Base-by-base conservation (phyloP, 2,329 filamentous ascomycete species). In the Ceratocystis alfenasii region DNA sequence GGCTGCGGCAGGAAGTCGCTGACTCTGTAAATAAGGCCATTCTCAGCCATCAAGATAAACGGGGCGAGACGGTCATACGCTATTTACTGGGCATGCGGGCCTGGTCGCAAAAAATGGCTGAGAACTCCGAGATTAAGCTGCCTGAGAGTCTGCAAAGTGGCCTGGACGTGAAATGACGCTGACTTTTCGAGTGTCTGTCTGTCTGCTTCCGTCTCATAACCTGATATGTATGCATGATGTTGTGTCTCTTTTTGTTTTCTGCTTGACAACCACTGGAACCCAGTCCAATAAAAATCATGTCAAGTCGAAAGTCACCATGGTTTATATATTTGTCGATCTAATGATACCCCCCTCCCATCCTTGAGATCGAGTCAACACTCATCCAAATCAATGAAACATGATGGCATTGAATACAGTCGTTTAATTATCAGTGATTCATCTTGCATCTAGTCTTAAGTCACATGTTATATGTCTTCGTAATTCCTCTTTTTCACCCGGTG, bases 11-110 rank as follows among this genome's bases (percentile, higher is more conserved):
- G 70, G 84, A 87, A 55, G 91, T 96, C n/a, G 94, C 94, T 3
- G 86, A 87, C 68, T 83, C 83, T 70, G 94, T 99, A 65, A 99
- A 99, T 73, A 87, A 91, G 75, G 90, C 91, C 10, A 90, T 99
- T 64, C 78, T 97, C 30, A 80, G 83, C 66, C 85, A 82, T 63
- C 87, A 92, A 73, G 87, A 87, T 25, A 80, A 85, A 70, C 81
- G 86, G 68, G 84, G 87, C 68, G 90, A 96, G 74, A 88, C 92
- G 12, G 88, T 89, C 30, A 89, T 99, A 69, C 83, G 88, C 66
- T 84, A 88, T 69, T 80, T 99, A 2, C 86, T 96, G 50, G 87
- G 87, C 72, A 82, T 95, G 73, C 84, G 93, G 66, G 85, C 87
- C 0, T 99, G 93, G 90, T 87, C 53, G 15, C 53, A 59, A 59